Evolutionary conservation across 2,329 filamentous ascomycete species (phyloP).

Genomic region (Exophiala alcalophila): DNA sequence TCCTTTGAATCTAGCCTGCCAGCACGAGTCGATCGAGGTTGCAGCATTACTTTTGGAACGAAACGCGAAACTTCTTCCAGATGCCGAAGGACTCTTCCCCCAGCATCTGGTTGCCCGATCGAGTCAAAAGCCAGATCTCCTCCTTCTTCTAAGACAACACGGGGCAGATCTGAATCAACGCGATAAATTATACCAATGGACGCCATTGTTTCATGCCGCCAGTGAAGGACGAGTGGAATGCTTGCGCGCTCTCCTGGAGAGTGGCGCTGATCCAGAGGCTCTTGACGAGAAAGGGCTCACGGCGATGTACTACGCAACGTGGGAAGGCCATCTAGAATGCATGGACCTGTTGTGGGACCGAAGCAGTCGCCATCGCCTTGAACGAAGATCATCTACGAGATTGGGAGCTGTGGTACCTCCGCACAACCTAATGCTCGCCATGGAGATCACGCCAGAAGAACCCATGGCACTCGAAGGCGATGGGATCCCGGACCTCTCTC

Average conservation of each 20-base stretch:
- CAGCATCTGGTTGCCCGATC: constrained; percentile 93
- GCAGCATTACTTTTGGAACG: constrained; percentile 80
- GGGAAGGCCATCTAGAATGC: constrained; percentile 94
- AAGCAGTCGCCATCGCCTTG: constrained; percentile 26
- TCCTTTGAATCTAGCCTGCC: constrained; percentile 89
- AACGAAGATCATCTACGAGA: constrained; percentile 17
- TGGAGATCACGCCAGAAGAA: constrained; percentile 27
- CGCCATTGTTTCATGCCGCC: constrained; percentile 89
- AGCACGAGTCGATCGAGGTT: constrained; percentile 81
- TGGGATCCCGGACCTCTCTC: constrained; percentile 83
- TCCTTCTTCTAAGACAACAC: constrained; percentile 77
- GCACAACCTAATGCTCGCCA: constrained; percentile 21
- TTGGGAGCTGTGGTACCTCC: constrained; percentile 18
- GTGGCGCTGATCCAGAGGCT: constrained; percentile 73
- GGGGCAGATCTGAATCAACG: constrained; percentile 87
- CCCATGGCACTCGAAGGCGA: constrained; percentile 51
- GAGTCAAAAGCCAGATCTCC: constrained; percentile 73
- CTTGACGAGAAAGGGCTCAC: constrained; percentile 89
- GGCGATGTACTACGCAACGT: constrained; percentile 97
- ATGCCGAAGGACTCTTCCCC: constrained; percentile 94
- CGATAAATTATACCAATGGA: constrained; percentile 97
- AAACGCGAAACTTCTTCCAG: constrained; percentile 78
- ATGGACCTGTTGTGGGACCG: constrained; percentile 71
- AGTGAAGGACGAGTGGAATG: constrained; percentile 93
- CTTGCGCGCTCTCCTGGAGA: constrained; percentile 73